Percentiles rank a stretch among this genome's conserved stretches.
Evolutionary conservation across 345 rosid species (phyloP).

Genomic region (Gossypium longicalyx): DNA sequence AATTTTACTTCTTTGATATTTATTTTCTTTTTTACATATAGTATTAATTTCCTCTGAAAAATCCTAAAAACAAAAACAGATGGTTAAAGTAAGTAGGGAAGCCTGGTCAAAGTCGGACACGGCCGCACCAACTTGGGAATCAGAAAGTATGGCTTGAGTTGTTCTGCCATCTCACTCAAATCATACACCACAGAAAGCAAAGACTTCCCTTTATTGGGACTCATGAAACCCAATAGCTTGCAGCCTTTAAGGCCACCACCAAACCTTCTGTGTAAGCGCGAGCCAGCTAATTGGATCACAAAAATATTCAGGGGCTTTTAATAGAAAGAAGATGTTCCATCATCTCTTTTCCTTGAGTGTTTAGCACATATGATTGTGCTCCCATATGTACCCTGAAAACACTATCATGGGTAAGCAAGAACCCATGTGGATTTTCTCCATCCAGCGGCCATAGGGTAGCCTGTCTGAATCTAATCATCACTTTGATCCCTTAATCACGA

Average conservation of each 20-base stretch:
- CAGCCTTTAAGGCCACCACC: slow-evolving; percentile 4
- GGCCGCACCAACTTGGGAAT: background rate
- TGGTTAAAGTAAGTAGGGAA: background rate
- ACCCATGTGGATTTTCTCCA: slow-evolving; percentile 22
- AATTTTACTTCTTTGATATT: too few species aligned
- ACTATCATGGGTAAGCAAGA: slow-evolving; percentile 17
- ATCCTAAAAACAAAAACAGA: background rate
- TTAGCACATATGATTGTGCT: background rate
- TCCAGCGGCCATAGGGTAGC: slow-evolving; percentile 33
- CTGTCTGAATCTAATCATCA: slow-evolving; percentile 28
- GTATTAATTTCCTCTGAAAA: background rate
- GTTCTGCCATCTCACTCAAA: background rate
- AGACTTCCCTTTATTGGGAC: slow-evolving; percentile 15
- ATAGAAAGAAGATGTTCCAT: background rate
- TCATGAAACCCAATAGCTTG: slow-evolving; percentile 12
- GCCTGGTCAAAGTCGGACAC: background rate
- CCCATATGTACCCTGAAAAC: slow-evolving; percentile 17
- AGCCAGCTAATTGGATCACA: slow-evolving; percentile 2
- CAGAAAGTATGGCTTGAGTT: slow-evolving; percentile 1
- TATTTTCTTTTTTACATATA: background rate
- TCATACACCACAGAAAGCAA: background rate
- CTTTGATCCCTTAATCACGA: slow-evolving; percentile 31
- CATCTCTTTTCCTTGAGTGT: slow-evolving; percentile 5
- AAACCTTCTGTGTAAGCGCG: background rate
- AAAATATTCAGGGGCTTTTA: background rate